Conservation (phyloP, 1,139 yeast genomes). For the Taphrina deformans region DNA sequence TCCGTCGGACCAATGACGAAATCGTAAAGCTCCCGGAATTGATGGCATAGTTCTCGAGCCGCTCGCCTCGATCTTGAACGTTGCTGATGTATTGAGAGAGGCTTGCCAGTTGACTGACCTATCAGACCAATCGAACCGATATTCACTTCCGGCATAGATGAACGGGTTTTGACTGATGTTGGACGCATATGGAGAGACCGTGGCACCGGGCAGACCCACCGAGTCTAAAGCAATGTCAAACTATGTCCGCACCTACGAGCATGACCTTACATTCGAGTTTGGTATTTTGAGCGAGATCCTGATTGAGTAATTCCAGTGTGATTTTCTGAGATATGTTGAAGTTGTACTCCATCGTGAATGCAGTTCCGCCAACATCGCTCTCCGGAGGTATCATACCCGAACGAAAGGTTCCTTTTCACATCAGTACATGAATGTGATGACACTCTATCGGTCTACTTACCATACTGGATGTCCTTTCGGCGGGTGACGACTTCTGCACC, state of each 20-base stretch:
- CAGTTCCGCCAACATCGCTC: conserved; percentile 1
- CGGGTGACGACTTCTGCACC: neutral
- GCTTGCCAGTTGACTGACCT: neutral
- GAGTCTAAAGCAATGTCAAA: neutral
- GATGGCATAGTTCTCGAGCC: neutral
- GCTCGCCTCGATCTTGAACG: neutral
- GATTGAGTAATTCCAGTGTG: neutral
- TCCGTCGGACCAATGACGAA: conserved; percentile 7
- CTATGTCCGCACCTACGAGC: no score
- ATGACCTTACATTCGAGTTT: neutral
- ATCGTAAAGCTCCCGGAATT: neutral
- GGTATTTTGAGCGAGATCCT: neutral
- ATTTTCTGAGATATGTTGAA: conserved; percentile 12
- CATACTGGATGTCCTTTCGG: conserved; percentile 2
- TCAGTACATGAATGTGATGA: neutral
- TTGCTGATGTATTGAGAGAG: neutral
- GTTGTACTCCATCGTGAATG: conserved; percentile 5
- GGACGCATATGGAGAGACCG: neutral
- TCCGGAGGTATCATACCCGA: neutral
- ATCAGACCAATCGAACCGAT: conserved; percentile 4
- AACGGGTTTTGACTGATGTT: conserved; percentile 9
- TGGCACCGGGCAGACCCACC: neutral
- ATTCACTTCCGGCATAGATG: neutral
- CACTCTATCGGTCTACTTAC: neutral
- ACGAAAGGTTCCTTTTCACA: neutral